Conservation (phyloP, 495 filamentous ascomycete species). For the Penicillium flavigenum region DNA sequence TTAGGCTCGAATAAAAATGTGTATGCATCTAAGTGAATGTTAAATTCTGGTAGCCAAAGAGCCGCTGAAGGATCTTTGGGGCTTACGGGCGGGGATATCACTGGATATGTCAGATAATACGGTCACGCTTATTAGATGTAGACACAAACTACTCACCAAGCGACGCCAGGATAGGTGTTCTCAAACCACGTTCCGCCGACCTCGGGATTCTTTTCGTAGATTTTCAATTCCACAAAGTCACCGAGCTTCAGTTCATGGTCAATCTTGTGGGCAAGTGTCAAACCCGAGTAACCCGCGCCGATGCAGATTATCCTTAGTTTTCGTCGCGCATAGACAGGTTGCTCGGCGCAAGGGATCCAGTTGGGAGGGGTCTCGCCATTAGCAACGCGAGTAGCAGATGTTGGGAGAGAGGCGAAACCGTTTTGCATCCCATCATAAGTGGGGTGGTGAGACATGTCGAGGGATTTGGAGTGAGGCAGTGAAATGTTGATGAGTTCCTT, state of each 20-base stretch:
- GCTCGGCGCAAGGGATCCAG: background rate
- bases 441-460: background rate
- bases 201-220: conserved; percentile 42
- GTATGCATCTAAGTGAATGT: conserved; percentile 27
- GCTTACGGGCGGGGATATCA: conserved; percentile 26
- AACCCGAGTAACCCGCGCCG: conserved; percentile 41
- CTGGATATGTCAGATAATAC: background rate
- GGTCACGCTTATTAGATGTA: background rate
- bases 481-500: background rate
- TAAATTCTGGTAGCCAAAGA: background rate
- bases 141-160: conserved; percentile 15
- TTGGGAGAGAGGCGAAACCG: background rate
- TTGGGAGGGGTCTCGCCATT: background rate
- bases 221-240: conserved; percentile 24
- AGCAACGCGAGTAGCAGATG: background rate
- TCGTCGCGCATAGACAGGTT: conserved; percentile 16
- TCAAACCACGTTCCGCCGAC: conserved; percentile 45
- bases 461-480: background rate
- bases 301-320: conserved; percentile 38
- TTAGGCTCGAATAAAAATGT: conserved; percentile 60
- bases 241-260: conserved; percentile 23
- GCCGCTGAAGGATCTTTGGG: too few relatives aligned
- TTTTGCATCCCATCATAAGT: background rate
- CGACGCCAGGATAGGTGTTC: conserved; percentile 38
- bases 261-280: conserved; percentile 35